These are phyloP conservation scores for Vitellaria paradoxa DNA, from an alignment of 179 eudicot species.

Conservation along the genomic window DNA sequence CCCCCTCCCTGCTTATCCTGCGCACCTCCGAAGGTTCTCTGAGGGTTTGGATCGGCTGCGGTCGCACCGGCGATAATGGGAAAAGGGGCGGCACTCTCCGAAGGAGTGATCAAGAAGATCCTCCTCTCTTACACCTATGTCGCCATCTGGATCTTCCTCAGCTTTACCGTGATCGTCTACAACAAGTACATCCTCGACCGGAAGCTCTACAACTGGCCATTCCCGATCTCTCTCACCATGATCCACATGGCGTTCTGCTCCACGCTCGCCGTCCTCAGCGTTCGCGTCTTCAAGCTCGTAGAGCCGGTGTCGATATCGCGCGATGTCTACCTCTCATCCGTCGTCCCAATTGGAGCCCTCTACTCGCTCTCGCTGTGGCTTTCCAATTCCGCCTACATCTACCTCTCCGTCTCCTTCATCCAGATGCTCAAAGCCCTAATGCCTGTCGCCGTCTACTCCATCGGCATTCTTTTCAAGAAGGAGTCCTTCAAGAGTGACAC, in stretches of 20 bases:
- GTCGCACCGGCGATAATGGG: slow-evolving; percentile 21
- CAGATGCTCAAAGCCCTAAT: slow-evolving; percentile 81
- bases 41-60: not conserved
- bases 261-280: slow-evolving; percentile 54
- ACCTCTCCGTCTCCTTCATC: slow-evolving; percentile 68
- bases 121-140: slow-evolving; percentile 76
- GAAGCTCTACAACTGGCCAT: slow-evolving; percentile 82
- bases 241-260: slow-evolving; percentile 86
- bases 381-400: slow-evolving; percentile 80
- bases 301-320: slow-evolving; percentile 58
- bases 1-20: not conserved
- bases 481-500: slow-evolving; percentile 42
- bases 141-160: slow-evolving; percentile 76
- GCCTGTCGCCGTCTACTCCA: slow-evolving; percentile 82
- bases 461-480: slow-evolving; percentile 58
- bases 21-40: not conserved
- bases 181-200: slow-evolving; percentile 88
- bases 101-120: slow-evolving; percentile 68
- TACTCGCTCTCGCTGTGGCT: slow-evolving; percentile 73
- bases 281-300: slow-evolving; percentile 45
- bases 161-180: slow-evolving; percentile 80
- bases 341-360: slow-evolving; percentile 69
- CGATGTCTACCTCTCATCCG: slow-evolving; percentile 56
- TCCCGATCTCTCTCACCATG: slow-evolving; percentile 83
- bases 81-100: slow-evolving; percentile 43